Evolutionary conservation across 192 early-diverging fungal species (phyloP).

Genomic region (Lobosporangium transversale): DNA sequence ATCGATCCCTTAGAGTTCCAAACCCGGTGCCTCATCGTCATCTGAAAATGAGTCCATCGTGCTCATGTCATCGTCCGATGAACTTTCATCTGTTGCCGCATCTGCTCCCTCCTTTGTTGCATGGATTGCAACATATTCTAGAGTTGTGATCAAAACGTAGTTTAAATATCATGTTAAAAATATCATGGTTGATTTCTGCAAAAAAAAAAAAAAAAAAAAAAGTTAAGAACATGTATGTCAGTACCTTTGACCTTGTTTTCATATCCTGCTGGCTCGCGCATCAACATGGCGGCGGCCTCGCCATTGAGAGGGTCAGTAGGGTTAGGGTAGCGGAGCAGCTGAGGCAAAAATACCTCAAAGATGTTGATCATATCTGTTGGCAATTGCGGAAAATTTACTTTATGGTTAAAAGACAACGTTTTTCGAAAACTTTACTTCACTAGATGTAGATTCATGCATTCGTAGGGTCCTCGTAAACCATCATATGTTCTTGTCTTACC

Average conservation of each 20-base stretch:
- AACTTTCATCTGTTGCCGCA: constrained; percentile 72
- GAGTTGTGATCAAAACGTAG: background rate
- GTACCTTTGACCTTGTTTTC: constrained; percentile 93
- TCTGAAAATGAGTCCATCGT: constrained; percentile 83
- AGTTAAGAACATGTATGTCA: too few relatives aligned
- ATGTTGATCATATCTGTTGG: constrained; percentile 97
- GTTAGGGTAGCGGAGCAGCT: constrained; percentile 97
- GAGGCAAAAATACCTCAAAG: constrained; percentile 98
- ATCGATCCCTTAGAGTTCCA: constrained; percentile 72
- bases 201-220: constrained; percentile 4
- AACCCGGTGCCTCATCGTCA: constrained; percentile 81
- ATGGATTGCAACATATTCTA: constrained; percentile 85
- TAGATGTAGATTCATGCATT: too few relatives aligned
- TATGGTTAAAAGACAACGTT: too few relatives aligned
- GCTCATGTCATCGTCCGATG: constrained; percentile 81
- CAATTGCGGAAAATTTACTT: background rate
- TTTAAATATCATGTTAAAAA: too few relatives aligned
- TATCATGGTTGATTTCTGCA: too few relatives aligned
- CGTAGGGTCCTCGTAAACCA: too few relatives aligned
- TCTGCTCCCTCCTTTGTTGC: constrained; percentile 90
- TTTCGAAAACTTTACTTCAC: too few relatives aligned
- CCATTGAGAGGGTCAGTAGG: constrained; percentile 99
- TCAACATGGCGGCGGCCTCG: constrained; percentile 96
- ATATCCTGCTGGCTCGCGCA: constrained; percentile 92
- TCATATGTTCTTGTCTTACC: too few relatives aligned